These are phyloP conservation scores for Nothophytophthora sp. DNA, from an alignment of 352 stramenopile genomes.

Conservation along the genomic window DNA sequence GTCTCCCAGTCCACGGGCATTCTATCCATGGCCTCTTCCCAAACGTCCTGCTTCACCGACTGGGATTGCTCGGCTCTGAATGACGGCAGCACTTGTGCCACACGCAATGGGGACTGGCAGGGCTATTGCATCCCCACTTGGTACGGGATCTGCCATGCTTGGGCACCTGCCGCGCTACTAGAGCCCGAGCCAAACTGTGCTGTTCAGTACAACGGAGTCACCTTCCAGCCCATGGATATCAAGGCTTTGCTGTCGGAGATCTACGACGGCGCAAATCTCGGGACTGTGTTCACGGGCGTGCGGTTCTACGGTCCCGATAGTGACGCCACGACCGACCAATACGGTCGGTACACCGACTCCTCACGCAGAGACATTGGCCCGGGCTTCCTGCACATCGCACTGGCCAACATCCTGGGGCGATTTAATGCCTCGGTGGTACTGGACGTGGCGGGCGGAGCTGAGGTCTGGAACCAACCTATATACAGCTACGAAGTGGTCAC, in stretches of 20 bases:
- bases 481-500: constrained; percentile 27
- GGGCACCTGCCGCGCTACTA: constrained; percentile 21
- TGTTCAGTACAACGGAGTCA: constrained; percentile 26
- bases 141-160: constrained; percentile 38
- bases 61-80: constrained; percentile 8
- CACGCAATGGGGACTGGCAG: constrained; percentile 10
- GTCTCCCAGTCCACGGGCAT: too few species aligned
- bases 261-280: constrained; percentile 19
- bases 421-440: constrained; percentile 33
- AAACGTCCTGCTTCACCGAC: constrained; percentile 15
- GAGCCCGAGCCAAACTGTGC: constrained; percentile 29
- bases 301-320: constrained; percentile 19
- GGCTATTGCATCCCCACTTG: constrained; percentile 33
- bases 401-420: constrained; percentile 33
- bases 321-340: constrained; percentile 19
- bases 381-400: constrained; percentile 33
- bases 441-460: constrained; percentile 20
- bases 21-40: too few species aligned
- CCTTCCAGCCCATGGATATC: constrained; percentile 32
- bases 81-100: constrained; percentile 19
- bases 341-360: constrained; percentile 31
- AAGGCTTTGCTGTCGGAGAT: constrained; percentile 33
- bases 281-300: constrained; percentile 29
- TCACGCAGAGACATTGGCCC: constrained; percentile 36
- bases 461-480: constrained; percentile 55